A percentile compares a stretch with the other conserved stretches of the same genome.
phyloP scores from a whole-genome alignment of 441 rosid species.

The Gossypium davidsonii region DNA sequence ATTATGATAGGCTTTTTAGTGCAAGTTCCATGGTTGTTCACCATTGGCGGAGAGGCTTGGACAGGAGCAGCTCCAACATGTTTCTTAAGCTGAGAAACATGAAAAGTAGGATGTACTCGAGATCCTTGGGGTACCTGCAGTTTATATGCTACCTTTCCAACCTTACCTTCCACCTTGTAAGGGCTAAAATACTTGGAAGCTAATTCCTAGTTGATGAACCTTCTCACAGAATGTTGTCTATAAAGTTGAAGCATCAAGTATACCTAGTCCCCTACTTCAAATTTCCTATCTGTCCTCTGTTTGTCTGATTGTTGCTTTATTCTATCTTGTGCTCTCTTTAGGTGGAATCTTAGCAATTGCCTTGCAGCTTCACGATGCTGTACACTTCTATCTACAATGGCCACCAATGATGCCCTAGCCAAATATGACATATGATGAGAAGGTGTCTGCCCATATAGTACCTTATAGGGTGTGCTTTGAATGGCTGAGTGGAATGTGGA shows the following conservation, averaged over 20 bases:
- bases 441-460: neutral
- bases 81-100: neutral
- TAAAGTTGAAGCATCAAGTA: neutral
- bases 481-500: neutral
- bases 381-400: no score
- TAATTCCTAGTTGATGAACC: no score
- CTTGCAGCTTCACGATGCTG: neutral
- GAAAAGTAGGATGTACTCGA: neutral
- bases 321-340: neutral
- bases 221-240: no score
- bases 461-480: neutral
- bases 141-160: neutral
- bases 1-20: no score
- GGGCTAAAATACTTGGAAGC: neutral
- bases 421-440: no score
- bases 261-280: neutral
- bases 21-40: no score
- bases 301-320: neutral
- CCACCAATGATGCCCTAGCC: no score
- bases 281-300: neutral
- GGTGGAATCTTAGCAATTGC: neutral
- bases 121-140: neutral
- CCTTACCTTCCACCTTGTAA: neutral
- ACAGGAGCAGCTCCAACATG: no score
- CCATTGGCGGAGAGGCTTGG: no score